Percentiles rank a stretch among this genome's conserved stretches.
Conservation (phyloP, 1,284 basidiomycete species). For the Laetiporus sulphureus region DNA sequence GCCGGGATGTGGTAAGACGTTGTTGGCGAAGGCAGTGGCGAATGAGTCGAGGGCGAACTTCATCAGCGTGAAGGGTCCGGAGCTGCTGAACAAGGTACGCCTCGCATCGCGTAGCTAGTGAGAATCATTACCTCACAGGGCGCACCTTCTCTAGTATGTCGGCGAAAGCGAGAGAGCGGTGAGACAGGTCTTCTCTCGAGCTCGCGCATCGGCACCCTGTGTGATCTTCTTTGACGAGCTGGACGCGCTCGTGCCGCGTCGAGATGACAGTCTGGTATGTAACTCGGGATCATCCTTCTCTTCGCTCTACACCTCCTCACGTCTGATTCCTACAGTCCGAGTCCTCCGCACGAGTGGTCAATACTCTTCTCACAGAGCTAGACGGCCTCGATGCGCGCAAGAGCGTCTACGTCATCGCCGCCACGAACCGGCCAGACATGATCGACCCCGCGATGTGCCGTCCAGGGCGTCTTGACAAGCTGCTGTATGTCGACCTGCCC, state of each 20-base stretch:
- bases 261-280: slow-evolving; percentile 85
- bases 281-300: neutral
- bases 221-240: slow-evolving; percentile 96
- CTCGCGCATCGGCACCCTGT: slow-evolving; percentile 83
- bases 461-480: slow-evolving; percentile 92
- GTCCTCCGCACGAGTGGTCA: slow-evolving; percentile 94
- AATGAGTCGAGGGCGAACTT: slow-evolving; percentile 94
- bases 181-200: slow-evolving; percentile 87
- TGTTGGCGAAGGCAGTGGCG: slow-evolving; percentile 94
- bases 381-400: slow-evolving; percentile 91
- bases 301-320: neutral
- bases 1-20: slow-evolving; percentile 94
- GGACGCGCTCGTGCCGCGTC: slow-evolving; percentile 90
- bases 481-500: slow-evolving; percentile 94
- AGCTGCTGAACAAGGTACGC: slow-evolving; percentile 88
- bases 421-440: slow-evolving; percentile 98
- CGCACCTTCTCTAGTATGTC: slow-evolving; percentile 66
- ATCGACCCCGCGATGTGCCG: slow-evolving; percentile 98
- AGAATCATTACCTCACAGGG: neutral
- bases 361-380: slow-evolving; percentile 93
- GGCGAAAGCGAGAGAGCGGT: slow-evolving; percentile 96
- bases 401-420: slow-evolving; percentile 92
- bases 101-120: neutral
- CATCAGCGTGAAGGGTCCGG: slow-evolving; percentile 96
- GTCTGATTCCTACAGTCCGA: slow-evolving; percentile 75